phyloP scores from a whole-genome alignment of 768 basidiomycete species.

The Amanita inopinata region DNA sequence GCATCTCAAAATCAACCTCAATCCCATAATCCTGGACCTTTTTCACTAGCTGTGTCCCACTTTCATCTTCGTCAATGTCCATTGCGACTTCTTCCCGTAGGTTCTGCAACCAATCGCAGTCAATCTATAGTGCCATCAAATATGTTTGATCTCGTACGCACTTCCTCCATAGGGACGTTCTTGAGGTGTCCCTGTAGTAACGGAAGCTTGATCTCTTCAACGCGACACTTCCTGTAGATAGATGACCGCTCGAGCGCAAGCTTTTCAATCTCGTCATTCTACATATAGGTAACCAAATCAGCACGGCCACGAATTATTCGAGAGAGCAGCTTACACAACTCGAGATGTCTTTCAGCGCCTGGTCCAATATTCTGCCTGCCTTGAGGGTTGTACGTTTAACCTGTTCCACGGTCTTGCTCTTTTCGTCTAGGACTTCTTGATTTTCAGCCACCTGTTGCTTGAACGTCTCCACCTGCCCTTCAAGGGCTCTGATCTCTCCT shows the following conservation, averaged over 20 bases:
- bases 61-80: conserved; percentile 88
- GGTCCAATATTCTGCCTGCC: conserved; percentile 71
- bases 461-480: conserved; percentile 44
- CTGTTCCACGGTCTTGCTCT: conserved; percentile 63
- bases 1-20: conserved; percentile 71
- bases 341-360: conserved; percentile 85
- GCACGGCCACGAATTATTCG: background rate
- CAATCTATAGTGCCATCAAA: conserved; percentile 5
- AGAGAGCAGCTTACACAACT: conserved; percentile 40
- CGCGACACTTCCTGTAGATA: conserved; percentile 83
- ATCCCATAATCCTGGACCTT: conserved; percentile 78
- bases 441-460: conserved; percentile 52
- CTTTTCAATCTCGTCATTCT: conserved; percentile 81
- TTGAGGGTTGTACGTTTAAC: conserved; percentile 63
- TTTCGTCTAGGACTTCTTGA: conserved; percentile 61
- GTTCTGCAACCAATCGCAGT: conserved; percentile 35
- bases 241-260: conserved; percentile 75
- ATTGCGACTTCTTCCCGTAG: conserved; percentile 80
- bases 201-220: conserved; percentile 87
- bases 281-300: conserved; percentile 9
- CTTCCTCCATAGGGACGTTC: conserved; percentile 94
- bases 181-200: conserved; percentile 66
- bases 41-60: conserved; percentile 65
- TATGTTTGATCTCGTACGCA: conserved; percentile 19
- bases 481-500: conserved; percentile 49